A percentile compares a stretch with the other conserved stretches of the same genome.
These are phyloP conservation scores for Aspergillus tubingensis DNA, from an alignment of 2,329 filamentous ascomycete species.

Conservation along the genomic window DNA sequence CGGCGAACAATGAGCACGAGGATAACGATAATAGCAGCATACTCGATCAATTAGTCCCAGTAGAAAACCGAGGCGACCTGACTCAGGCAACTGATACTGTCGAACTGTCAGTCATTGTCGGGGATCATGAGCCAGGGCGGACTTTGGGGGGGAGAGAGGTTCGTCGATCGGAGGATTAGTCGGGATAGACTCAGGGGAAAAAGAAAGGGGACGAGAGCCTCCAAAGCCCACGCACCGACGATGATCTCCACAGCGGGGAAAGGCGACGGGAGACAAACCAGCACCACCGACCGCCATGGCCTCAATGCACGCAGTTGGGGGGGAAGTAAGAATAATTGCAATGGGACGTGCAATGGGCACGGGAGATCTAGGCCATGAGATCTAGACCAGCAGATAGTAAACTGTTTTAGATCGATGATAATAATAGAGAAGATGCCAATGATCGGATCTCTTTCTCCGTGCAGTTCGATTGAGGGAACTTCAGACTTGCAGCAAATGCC, in stretches of 20 bases:
- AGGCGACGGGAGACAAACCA: conserved; percentile 1
- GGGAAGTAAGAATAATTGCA: not conserved
- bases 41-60: conserved; percentile 14
- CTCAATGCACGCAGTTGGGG: not conserved
- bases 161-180: conserved; percentile 9
- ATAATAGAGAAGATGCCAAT: not conserved
- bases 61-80: not conserved
- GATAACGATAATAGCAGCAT: conserved; percentile 11
- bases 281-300: conserved; percentile 1
- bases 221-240: conserved; percentile 4
- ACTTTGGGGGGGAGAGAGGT: not conserved
- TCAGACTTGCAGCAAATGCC: not conserved
- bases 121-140: conserved; percentile 1
- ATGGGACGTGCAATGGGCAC: no score
- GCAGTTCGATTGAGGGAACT: not conserved
- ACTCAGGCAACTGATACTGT: not conserved
- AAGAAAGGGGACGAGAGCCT: conserved; percentile 5
- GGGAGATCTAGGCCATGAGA: no score
- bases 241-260: conserved; percentile 2
- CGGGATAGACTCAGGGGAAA: conserved; percentile 2
- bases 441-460: not conserved
- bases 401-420: not conserved
- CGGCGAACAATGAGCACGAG: conserved; percentile 4
- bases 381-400: no score
- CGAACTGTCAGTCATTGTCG: not conserved